A percentile compares a stretch with the other conserved stretches of the same genome.
These are phyloP conservation scores for Cladorrhinum sp. DNA, from an alignment of 2,329 filamentous ascomycete species.

Conservation along the genomic window DNA sequence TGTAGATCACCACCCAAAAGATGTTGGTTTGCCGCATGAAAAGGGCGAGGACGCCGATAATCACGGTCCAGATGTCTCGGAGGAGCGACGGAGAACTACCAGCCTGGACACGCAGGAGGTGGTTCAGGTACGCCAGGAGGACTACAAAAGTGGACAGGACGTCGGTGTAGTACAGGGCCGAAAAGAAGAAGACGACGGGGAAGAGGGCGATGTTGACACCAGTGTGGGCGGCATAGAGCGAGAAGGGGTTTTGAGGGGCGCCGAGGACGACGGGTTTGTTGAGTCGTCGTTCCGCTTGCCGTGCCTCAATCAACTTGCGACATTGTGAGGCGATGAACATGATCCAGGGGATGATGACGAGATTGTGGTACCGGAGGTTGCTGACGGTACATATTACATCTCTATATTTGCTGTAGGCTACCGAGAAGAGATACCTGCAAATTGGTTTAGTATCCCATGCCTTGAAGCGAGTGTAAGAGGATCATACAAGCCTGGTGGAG, in stretches of 20 bases:
- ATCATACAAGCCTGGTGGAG: conserved; percentile 76
- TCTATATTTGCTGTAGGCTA: conserved; percentile 36
- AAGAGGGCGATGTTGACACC: conserved; percentile 81
- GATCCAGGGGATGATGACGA: conserved; percentile 41
- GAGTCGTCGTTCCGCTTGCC: conserved; percentile 33
- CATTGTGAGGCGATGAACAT: conserved; percentile 48
- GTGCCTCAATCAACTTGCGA: conserved; percentile 49
- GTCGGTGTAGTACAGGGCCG: conserved; percentile 92
- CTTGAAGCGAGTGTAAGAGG: conserved; percentile 27
- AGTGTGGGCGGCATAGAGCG: conserved; percentile 52
- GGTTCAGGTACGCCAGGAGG: conserved; percentile 63
- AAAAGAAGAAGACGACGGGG: conserved; percentile 93
- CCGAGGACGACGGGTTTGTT: conserved; percentile 13
- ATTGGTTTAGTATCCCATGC: conserved; percentile 16
- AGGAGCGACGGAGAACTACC: conserved; percentile 32
- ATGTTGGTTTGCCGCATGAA: conserved; percentile 92
- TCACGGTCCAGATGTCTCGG: conserved; percentile 45
- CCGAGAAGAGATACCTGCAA: conserved; percentile 47
- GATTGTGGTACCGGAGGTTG: conserved; percentile 50
- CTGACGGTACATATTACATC: conserved; percentile 38
- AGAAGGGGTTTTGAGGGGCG: conserved; percentile 11
- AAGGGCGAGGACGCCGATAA: conserved; percentile 64
- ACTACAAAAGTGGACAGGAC: conserved; percentile 76
- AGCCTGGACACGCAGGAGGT: conserved; percentile 44
- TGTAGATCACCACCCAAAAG: conserved; percentile 85